Conservation (phyloP, 305 asterid genomes). For the Fraxinus ornus region DNA sequence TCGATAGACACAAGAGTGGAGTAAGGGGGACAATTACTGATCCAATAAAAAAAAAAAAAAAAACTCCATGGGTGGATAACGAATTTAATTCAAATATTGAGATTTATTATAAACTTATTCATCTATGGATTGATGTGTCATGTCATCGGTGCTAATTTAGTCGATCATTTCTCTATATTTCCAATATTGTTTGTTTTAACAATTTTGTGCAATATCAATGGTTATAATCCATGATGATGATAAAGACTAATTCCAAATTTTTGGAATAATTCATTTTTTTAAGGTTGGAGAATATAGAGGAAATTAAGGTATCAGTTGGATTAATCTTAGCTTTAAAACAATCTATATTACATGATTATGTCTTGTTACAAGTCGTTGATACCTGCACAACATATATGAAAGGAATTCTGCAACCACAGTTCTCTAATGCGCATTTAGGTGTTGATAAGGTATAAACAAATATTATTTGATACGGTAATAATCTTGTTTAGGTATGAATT, state of each 20-base stretch:
- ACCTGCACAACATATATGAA: neutral
- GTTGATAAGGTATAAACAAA: neutral
- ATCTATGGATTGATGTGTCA: too few species aligned
- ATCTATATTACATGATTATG: neutral
- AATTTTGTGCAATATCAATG: neutral
- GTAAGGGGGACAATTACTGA: too few species aligned
- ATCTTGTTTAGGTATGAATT: neutral
- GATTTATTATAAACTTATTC: too few species aligned
- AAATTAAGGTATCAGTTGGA: constrained; percentile 17
- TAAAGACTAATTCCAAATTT: neutral
- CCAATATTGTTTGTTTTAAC: neutral
- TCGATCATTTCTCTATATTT: too few species aligned
- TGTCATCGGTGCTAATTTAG: too few species aligned
- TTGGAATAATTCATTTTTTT: neutral
- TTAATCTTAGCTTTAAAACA: neutral
- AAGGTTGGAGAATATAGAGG: neutral
- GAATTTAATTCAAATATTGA: too few species aligned
- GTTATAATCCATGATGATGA: neutral
- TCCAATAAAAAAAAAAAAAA: too few species aligned
- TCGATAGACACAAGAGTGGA: too few species aligned
- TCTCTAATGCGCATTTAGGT: neutral
- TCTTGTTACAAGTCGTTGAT: neutral
- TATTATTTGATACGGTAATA: neutral
- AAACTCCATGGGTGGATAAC: neutral
- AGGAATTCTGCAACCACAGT: neutral